phyloP scores from a whole-genome alignment of 2,329 filamentous ascomycete genomes.

The Nigrospora sphaerica region DNA sequence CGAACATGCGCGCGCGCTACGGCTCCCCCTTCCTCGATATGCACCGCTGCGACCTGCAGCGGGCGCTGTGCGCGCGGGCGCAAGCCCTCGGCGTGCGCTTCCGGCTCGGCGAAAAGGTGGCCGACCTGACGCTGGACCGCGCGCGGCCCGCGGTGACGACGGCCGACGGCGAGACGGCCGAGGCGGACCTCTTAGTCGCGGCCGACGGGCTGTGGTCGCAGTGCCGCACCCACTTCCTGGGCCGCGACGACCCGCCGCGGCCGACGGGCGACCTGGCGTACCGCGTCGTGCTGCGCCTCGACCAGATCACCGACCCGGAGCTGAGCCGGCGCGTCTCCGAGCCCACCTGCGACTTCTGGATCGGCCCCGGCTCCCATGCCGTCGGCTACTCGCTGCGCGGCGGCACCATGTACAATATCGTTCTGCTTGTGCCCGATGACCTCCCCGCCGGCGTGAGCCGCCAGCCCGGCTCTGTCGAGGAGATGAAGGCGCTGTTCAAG shows the following conservation, averaged over 20 bases:
- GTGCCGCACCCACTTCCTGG: constrained; percentile 42
- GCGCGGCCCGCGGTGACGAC: constrained; percentile 28
- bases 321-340: constrained; percentile 46
- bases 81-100: constrained; percentile 45
- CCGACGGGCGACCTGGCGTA: constrained; percentile 61
- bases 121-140: constrained; percentile 36
- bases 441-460: constrained; percentile 46
- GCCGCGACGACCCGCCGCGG: constrained; percentile 37
- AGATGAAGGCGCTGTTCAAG: constrained; percentile 53
- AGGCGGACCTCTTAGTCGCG: constrained; percentile 51
- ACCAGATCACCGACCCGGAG: constrained; percentile 43
- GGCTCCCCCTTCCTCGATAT: constrained; percentile 50
- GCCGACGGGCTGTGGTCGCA: constrained; percentile 60
- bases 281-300: constrained; percentile 46
- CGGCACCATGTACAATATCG: constrained; percentile 57
- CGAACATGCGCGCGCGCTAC: constrained; percentile 46
- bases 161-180: constrained; percentile 26
- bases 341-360: too few relatives aligned
- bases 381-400: constrained; percentile 55
- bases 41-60: constrained; percentile 57
- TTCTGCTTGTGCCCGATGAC: constrained; percentile 58
- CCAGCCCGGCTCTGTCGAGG: constrained; percentile 45
- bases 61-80: constrained; percentile 42
- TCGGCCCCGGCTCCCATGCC: constrained; percentile 53
- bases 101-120: constrained; percentile 38